Evolutionary conservation across 371 early-diverging fungal species (phyloP).

Genomic region (Chytridium lagenaria): DNA sequence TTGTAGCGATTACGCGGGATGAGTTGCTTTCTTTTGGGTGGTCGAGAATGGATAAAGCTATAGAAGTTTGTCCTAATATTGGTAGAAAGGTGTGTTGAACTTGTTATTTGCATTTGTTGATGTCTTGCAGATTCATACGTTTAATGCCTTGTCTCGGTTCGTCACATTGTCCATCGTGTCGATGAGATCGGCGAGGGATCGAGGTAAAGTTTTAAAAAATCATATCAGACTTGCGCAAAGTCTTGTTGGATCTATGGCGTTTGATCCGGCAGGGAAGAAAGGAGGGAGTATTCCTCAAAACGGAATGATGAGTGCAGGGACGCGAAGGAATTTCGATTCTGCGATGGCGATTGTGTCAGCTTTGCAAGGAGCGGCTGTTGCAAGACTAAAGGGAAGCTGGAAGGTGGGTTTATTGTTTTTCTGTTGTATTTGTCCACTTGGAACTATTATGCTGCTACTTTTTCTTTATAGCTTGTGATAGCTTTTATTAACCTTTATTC

Average conservation of each 20-base stretch:
- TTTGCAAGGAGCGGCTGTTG: not conserved
- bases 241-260: not conserved
- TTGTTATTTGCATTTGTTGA: not conserved
- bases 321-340: not conserved
- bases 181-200: not conserved
- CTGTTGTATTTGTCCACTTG: not conserved
- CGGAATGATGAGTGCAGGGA: not conserved
- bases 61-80: not conserved
- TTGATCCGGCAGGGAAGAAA: not conserved
- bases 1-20: not conserved
- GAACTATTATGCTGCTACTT: too few species aligned
- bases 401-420: not conserved
- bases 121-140: not conserved
- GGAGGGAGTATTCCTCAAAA: not conserved
- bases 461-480: too few species aligned
- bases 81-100: not conserved
- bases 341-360: slow-evolving; percentile 7
- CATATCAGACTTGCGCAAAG: not conserved
- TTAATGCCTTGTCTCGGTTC: slow-evolving; percentile 2
- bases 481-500: too few species aligned
- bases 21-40: not conserved
- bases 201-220: slow-evolving; percentile 8
- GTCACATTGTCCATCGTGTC: not conserved
- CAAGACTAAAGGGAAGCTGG: not conserved
- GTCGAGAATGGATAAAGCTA: not conserved